Percentiles rank a stretch among this genome's conserved stretches.
Evolutionary conservation across 164 flowering plant genomes (phyloP).

Genomic region (Stephania yunnanensis): DNA sequence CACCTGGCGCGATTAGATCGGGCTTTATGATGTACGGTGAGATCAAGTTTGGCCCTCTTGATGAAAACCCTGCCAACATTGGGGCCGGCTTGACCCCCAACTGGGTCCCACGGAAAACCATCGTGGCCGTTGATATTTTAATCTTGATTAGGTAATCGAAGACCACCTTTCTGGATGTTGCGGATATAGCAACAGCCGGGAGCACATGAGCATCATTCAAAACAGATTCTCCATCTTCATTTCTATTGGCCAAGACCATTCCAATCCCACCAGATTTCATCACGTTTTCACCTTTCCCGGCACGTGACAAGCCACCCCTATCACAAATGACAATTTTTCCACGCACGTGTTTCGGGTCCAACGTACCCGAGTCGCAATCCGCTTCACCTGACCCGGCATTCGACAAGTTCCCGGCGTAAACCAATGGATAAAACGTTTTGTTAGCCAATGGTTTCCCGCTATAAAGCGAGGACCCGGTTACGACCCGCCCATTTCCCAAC

Average conservation of each 20-base stretch:
- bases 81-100: slow-evolving; percentile 45
- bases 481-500: slow-evolving; percentile 27
- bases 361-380: slow-evolving; percentile 29
- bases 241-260: not conserved
- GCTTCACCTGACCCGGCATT: not conserved
- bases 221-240: not conserved
- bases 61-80: slow-evolving; percentile 40
- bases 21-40: slow-evolving; percentile 43
- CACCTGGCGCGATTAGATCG: slow-evolving; percentile 65
- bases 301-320: slow-evolving; percentile 26
- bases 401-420: slow-evolving; percentile 25
- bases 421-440: slow-evolving; percentile 20
- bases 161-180: not conserved
- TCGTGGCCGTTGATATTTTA: not conserved
- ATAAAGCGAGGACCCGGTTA: slow-evolving; percentile 41
- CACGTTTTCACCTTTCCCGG: slow-evolving; percentile 31
- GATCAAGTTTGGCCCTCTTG: slow-evolving; percentile 47
- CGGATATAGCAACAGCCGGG: not conserved
- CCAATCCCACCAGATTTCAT: slow-evolving; percentile 46
- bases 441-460: slow-evolving; percentile 19
- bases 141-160: not conserved
- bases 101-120: slow-evolving; percentile 32
- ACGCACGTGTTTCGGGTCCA: slow-evolving; percentile 25
- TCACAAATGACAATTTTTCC: slow-evolving; percentile 56
- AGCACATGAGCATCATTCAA: not conserved